Conservation (phyloP, 2,329 filamentous ascomycete species). For the Sphaerulina musiva region DNA sequence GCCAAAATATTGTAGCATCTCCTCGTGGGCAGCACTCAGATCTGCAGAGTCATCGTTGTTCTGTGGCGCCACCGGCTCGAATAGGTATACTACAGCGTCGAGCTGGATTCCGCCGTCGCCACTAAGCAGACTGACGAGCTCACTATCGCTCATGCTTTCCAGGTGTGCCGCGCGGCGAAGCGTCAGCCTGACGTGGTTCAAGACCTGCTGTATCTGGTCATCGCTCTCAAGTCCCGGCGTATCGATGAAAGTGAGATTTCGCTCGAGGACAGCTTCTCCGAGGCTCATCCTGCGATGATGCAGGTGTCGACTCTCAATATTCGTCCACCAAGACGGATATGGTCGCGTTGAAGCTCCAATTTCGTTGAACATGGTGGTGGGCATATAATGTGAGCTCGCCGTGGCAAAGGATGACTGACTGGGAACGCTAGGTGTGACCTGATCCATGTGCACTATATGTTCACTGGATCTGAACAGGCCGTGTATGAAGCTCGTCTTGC, state of each 20-base stretch:
- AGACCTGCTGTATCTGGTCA: constrained; percentile 37
- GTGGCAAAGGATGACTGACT: constrained; percentile 19
- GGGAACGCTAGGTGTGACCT: constrained; percentile 38
- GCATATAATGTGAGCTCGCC: constrained; percentile 13
- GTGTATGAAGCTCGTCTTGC: constrained; percentile 84
- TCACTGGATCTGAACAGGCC: constrained; percentile 80
- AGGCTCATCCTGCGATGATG: constrained; percentile 61
- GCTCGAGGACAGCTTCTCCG: constrained; percentile 72
- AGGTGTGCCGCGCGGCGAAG: constrained; percentile 58
- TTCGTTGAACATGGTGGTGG: constrained; percentile 32
- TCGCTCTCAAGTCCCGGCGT: constrained; percentile 60
- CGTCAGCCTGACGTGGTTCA: constrained; percentile 62
- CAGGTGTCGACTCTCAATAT: constrained; percentile 60
- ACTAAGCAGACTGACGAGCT: constrained; percentile 70
- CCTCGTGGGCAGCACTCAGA: constrained; percentile 11
- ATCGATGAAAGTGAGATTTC: constrained; percentile 92
- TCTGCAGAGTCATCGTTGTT: constrained; percentile 36
- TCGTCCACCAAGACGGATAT: constrained; percentile 84
- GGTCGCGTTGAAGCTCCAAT: constrained; percentile 47
- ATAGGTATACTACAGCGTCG: constrained; percentile 77
- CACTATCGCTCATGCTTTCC: constrained; percentile 59
- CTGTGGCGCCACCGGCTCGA: constrained; percentile 46
- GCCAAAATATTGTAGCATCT: constrained; percentile 45
- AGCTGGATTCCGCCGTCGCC: constrained; percentile 78
- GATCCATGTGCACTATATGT: constrained; percentile 90